Evolutionary conservation across 2,329 filamentous ascomycete genomes (phyloP).

Genomic region (Rutstroemia sp.): DNA sequence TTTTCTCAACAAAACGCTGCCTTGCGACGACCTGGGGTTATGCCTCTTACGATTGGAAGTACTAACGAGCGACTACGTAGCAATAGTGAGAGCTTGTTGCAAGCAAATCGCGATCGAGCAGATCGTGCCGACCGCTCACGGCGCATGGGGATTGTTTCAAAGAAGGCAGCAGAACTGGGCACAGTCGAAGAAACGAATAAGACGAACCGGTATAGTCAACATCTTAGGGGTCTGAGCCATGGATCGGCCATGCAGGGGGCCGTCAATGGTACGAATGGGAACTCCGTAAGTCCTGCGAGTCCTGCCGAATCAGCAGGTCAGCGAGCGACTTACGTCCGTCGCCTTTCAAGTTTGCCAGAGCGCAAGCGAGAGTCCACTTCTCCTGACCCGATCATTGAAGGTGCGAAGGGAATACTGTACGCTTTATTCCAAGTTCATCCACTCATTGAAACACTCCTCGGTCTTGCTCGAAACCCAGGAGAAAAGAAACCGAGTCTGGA

Average conservation of each 20-base stretch:
- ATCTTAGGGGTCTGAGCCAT: constrained; percentile 59
- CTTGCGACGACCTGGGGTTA: constrained; percentile 63
- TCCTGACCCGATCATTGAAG: constrained; percentile 55
- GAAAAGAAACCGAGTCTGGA: constrained; percentile 57
- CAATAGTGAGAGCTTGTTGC: constrained; percentile 55
- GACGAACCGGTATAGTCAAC: constrained; percentile 52
- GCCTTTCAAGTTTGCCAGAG: constrained; percentile 55
- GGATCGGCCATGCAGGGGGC: constrained; percentile 57
- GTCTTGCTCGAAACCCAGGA: constrained; percentile 52
- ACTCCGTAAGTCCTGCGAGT: constrained; percentile 45
- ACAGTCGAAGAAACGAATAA: constrained; percentile 53
- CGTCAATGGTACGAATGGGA: constrained; percentile 22
- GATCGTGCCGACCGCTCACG: constrained; percentile 42
- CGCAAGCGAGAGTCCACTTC: constrained; percentile 54
- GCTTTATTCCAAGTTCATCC: constrained; percentile 62
- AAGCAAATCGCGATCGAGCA: constrained; percentile 34
- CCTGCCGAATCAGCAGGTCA: constrained; percentile 50
- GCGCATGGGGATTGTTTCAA: constrained; percentile 58
- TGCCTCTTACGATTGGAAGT: constrained; percentile 62
- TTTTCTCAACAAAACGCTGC: constrained; percentile 59
- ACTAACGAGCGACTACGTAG: constrained; percentile 60
- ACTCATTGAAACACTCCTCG: constrained; percentile 58
- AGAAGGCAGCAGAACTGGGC: constrained; percentile 51
- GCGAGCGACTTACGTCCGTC: constrained; percentile 53
- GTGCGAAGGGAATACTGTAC: constrained; percentile 59